Base-by-base conservation (phyloP, 805 yeast species). In the Torulaspora gathmanii region DNA sequence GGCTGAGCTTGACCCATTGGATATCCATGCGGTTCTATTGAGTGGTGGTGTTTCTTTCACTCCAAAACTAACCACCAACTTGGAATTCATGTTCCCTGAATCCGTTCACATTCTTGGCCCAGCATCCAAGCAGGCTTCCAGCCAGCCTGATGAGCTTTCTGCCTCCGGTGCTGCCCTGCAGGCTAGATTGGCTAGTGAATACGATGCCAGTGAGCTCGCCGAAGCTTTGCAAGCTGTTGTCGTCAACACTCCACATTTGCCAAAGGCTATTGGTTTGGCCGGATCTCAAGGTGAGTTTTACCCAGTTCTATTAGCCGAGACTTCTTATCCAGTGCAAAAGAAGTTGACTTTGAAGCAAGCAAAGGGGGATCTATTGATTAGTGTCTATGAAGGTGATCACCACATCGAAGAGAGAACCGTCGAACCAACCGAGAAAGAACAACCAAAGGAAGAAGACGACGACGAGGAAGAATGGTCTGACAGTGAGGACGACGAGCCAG, bases 161-260 rank as follows among this genome's bases (percentile, higher is more conserved):
- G 82, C 95, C 53, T 83, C 95, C 63, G 99, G 99, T 70, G 95
- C 96, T 47, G 96, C 98, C 52, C 77, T 91, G 65, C 98, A 93
- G 76, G 99, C 96, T 41, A 80, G 95, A 30, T 63, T 80, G 50
- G 74, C 91, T 59, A 72, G 84, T 52, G 91, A 84, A 60, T 95
- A 87, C 59, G 93, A 83, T 61, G 88, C 78, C 42, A 95, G 86
- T 51, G 93, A 88, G 69, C 73, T 83, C 58, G 71, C 75, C 38
- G 95, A 88, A 70, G 82, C 93, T 46, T 72, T 82, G 57, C 85
- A 86, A 68, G 93, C 70, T 30, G 79, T 86, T 48, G 86, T 90
- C 50, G 74, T 88, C 56, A 85, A 85, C 74, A 90, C 96, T 50
- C 91, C 87, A 64, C 98, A 93, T 66, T 69, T 89, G 51, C 66